Percentiles rank a stretch among this genome's conserved stretches.
Evolutionary conservation across 371 early-diverging fungal species (phyloP).

Genomic region (Mortierella sp.): DNA sequence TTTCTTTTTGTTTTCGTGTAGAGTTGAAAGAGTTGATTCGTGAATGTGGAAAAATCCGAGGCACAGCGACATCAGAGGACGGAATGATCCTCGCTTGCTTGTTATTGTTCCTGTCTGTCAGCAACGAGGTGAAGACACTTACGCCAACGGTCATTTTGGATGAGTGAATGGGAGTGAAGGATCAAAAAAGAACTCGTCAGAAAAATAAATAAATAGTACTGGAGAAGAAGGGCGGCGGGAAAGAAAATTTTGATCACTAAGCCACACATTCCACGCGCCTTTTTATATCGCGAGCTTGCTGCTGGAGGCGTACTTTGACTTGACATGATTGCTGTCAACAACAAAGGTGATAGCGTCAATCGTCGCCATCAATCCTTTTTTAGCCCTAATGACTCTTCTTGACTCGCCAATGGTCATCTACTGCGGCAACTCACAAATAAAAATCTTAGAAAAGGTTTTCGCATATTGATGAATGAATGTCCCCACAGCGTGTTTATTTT

Average conservation of each 20-base stretch:
- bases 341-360: neutral
- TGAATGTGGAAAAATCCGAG: neutral
- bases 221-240: neutral
- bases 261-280: neutral
- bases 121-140: constrained; percentile 14
- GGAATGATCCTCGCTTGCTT: constrained; percentile 3
- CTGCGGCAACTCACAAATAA: neutral
- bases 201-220: constrained; percentile 10
- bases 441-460: neutral
- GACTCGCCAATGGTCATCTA: neutral
- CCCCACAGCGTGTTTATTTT: constrained; percentile 7
- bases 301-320: neutral
- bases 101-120: neutral
- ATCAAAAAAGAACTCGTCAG: constrained; percentile 25
- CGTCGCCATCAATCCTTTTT: neutral
- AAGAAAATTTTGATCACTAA: neutral
- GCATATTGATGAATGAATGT: neutral
- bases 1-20: neutral
- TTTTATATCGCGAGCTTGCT: neutral
- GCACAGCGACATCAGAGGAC: neutral
- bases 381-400: constrained; percentile 10
- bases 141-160: constrained; percentile 50
- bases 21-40: neutral
- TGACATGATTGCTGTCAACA: neutral
- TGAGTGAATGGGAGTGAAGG: constrained; percentile 12